A percentile compares a stretch with the other conserved stretches of the same genome.
These are phyloP conservation scores for Skeletonema grethae DNA, from an alignment of 108 stramenopile genomes.

Conservation along the genomic window DNA sequence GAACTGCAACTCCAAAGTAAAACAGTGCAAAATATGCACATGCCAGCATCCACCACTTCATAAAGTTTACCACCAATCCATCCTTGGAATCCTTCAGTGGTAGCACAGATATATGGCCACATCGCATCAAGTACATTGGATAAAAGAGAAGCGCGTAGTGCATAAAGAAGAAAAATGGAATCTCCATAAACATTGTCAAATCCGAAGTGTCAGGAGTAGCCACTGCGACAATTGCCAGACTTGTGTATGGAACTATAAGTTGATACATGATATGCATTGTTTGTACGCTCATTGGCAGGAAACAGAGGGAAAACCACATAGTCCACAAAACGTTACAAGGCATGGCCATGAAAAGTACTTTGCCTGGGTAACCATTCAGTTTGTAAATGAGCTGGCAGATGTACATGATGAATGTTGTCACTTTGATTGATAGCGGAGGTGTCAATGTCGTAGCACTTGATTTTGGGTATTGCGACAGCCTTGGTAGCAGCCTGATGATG, in stretches of 20 bases:
- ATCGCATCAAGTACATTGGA: slow-evolving; percentile 34
- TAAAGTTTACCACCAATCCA: slow-evolving; percentile 26
- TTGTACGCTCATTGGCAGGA: slow-evolving; percentile 29
- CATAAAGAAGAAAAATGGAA: slow-evolving; percentile 54
- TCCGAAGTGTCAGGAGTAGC: slow-evolving; percentile 52
- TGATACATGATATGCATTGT: slow-evolving; percentile 47
- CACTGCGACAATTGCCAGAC: slow-evolving; percentile 47
- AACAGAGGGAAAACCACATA: slow-evolving; percentile 36
- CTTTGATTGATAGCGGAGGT: slow-evolving; percentile 34
- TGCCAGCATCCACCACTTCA: slow-evolving; percentile 43
- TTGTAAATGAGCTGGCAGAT: slow-evolving; percentile 43
- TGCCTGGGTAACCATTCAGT: slow-evolving; percentile 47
- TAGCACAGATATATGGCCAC: slow-evolving; percentile 31
- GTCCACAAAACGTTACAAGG: slow-evolving; percentile 54
- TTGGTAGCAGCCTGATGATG: slow-evolving; percentile 25
- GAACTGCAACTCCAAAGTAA: slow-evolving; percentile 46
- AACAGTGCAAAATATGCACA: slow-evolving; percentile 49
- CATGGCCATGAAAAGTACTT: slow-evolving; percentile 45
- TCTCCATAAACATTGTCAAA: slow-evolving; percentile 49
- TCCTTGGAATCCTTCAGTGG: slow-evolving; percentile 19
- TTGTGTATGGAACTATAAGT: slow-evolving; percentile 36
- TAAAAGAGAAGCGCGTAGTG: slow-evolving; percentile 42
- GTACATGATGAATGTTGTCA: slow-evolving; percentile 32
- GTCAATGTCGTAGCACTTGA: slow-evolving; percentile 20
- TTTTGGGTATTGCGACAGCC: slow-evolving; percentile 33